Evolutionary conservation across 75 land plant species (phyloP), one percentile per base, ranked within the genome.

Genomic region (Pinus taeda): DNA sequence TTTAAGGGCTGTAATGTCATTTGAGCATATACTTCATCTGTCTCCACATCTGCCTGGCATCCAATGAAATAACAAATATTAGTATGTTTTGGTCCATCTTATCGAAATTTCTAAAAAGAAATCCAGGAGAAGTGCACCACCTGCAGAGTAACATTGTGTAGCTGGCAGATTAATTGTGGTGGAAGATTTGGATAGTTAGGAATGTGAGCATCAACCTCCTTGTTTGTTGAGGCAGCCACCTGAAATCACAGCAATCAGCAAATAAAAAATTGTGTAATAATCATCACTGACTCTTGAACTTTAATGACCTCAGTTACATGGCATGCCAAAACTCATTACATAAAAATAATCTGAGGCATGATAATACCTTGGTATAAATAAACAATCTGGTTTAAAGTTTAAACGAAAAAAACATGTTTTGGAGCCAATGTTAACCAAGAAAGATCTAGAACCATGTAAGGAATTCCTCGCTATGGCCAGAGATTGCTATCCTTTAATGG

Each of bases 21-120:
- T 73, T 86, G 91, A 15, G 88, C 88, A 75, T 82, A 90, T 20
- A 89, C 91, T 84, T 89, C 92, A 78, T 91, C 92, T 39, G 92
- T 91, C 61, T 89, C 92, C 18, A 81, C 71, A 69, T 91, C 93
- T 60, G 92, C 92, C 74, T 73, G 74, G 29, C 13, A 57, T 15
- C 4, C n/a, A 69, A 24, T 73, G 13, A 45, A 56, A 69, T 69
- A 56, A 3, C 24, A 13, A 57, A 13, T 73, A 57, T 57, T 22
- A 57, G 20, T 17, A 7, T 15, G 42, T 69, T 4, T 65, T 45
- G 15, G 13, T 15, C 7, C 14, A 49, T 15, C 75, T 14, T 49
- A 20, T 30, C 33, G 26, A 78, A 15, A 75, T 57, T 45, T 69
- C 53, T 20, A 45, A 24, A 74, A 74, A 3, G 8, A 57, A 15